These are phyloP conservation scores for Vanilla planifolia DNA, from an alignment of 106 monocot genomes.

Conservation along the genomic window DNA sequence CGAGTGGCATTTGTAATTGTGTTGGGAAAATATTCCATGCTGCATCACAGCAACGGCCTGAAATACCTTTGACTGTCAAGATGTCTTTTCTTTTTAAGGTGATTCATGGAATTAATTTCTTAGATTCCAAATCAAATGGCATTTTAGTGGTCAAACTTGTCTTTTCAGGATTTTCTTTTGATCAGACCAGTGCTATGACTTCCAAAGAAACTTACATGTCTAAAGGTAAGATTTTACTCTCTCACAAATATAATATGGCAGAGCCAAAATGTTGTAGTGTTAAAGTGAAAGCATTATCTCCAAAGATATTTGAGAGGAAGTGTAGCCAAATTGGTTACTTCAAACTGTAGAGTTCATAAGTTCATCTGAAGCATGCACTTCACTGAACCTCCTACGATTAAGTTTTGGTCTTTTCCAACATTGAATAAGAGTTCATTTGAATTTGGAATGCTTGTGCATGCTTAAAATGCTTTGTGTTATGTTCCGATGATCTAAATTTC, in stretches of 20 bases:
- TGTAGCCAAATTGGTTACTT: not conserved
- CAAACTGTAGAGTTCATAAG: not conserved
- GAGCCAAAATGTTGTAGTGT: not conserved
- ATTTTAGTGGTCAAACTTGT: constrained; percentile 51
- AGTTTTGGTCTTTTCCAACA: not conserved
- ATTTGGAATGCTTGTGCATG: not conserved
- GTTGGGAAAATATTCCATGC: not conserved
- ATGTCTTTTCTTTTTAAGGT: constrained; percentile 10
- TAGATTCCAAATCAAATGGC: constrained; percentile 29
- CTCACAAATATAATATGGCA: not conserved
- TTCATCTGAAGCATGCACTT: not conserved
- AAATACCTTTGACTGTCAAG: not conserved
- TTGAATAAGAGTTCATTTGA: not conserved
- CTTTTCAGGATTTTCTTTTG: constrained; percentile 90
- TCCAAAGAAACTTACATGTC: constrained; percentile 53
- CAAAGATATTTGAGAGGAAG: not conserved
- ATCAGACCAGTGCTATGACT: constrained; percentile 42
- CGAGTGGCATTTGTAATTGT: constrained; percentile 2
- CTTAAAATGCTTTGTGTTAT: constrained; percentile 1
- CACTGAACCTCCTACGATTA: not conserved
- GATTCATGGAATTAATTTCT: constrained; percentile 9
- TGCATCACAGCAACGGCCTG: not conserved
- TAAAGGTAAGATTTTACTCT: constrained; percentile 70
- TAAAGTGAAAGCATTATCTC: not conserved
- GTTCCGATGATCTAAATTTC: not conserved